Conservation (phyloP, 2,329 filamentous ascomycete species). For the Verticillium dahliae region DNA sequence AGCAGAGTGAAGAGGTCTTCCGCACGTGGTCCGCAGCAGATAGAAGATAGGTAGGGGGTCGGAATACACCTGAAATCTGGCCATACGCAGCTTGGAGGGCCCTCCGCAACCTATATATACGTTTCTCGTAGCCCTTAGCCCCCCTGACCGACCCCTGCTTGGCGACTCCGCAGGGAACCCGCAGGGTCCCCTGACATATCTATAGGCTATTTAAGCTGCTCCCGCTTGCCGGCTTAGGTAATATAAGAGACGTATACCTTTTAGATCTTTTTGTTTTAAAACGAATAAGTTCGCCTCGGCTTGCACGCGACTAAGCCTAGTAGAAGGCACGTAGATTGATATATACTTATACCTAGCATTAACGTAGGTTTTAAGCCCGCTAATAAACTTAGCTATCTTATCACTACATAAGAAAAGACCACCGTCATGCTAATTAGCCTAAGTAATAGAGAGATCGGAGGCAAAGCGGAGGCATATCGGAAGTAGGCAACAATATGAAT, state of each 20-base stretch:
- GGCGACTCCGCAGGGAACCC: too few relatives aligned
- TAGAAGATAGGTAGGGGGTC: too few relatives aligned
- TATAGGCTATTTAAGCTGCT: neutral
- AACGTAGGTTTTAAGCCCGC: neutral
- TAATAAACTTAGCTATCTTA: neutral
- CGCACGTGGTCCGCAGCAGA: too few relatives aligned
- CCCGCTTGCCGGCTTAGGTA: neutral
- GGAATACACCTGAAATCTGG: too few relatives aligned
- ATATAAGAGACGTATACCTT: neutral
- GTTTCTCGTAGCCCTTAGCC: too few relatives aligned
- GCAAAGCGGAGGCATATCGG: neutral
- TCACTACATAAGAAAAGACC: neutral
- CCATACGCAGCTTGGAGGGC: too few relatives aligned
- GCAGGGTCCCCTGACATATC: too few relatives aligned
- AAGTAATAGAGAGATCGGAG: neutral
- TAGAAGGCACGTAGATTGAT: neutral
- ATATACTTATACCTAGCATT: neutral
- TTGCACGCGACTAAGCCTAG: neutral
- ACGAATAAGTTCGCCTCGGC: neutral
- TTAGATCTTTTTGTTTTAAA: neutral
- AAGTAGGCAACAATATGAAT: neutral
- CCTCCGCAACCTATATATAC: too few relatives aligned
- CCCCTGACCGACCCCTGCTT: too few relatives aligned
- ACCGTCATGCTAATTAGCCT: neutral
- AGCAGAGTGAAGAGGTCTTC: too few relatives aligned